Base-by-base conservation (phyloP, 371 early-diverging fungal genomes). In the Batrachochytrium dendrobatidis region DNA sequence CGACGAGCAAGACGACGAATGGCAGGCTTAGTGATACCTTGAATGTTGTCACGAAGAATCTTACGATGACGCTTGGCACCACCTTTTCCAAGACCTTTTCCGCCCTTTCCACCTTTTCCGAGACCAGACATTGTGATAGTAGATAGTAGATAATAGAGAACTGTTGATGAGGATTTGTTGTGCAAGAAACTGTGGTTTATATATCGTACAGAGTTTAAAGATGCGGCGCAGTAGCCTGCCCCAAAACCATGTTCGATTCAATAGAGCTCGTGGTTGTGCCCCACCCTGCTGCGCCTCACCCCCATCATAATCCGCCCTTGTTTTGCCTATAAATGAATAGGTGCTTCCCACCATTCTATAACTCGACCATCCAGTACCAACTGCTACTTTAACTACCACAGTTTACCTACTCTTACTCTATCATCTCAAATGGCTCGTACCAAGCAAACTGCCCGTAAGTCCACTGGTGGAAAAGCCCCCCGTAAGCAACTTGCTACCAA, bases 1-100 rank as follows among this genome's bases (percentile, higher is more conserved):
- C 99, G 95, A 75, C 99, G 92, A 54, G 99, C 99, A 61, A 99
- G 95, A 88, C 99, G 94, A 80, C 99, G 97, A 73, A 99, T 98
- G 69, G 99, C 99, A 61, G 99, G 99, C 88, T 99, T 98, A 72
- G 96, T 95, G 72, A 99, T 98, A 71, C 97, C 97, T 83, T 90
- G 82, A 76, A 95, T 95, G 90, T 93, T 94, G 77, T 94, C 97
- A 71, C 95, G 90, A 67, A 96, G 86, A 83, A 97, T 94, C 88
- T 95, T 97, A 83, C 98, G 89, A 81, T 99, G 99, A 76, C 98
- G 95, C 96, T 76, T 77, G 64, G 77, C 77, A 20, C 77, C 77
- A 4, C 77, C 77, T 68, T 77, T 77, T 34, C 77, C 77, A 53
- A 77, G 68, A 34, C 77, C 77, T 62, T 77, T 77, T 63, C 77